These are phyloP conservation scores for Dimargaris xerosporica DNA, from an alignment of 192 early-diverging fungal genomes.

Conservation along the genomic window DNA sequence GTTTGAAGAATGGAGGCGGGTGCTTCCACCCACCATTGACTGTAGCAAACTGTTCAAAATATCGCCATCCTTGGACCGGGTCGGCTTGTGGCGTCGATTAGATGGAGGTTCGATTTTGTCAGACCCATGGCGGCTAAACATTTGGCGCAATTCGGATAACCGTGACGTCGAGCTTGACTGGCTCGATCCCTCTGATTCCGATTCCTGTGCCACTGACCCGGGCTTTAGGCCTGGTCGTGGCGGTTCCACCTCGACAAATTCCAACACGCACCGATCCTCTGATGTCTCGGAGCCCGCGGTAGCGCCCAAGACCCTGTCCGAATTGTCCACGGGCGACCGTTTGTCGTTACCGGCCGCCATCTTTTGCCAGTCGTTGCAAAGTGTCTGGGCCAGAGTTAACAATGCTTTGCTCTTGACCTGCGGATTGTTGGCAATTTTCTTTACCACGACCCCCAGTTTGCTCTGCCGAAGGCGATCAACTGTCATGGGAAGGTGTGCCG, in stretches of 20 bases:
- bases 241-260: not conserved
- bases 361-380: not conserved
- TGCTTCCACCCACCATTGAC: conserved; percentile 1
- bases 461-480: not conserved
- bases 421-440: not conserved
- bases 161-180: not conserved
- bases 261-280: not conserved
- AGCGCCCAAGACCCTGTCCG: not conserved
- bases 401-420: no score
- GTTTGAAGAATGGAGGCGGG: not conserved
- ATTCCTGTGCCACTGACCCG: not conserved
- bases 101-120: not conserved
- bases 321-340: not conserved
- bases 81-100: not conserved
- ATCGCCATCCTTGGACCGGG: not conserved
- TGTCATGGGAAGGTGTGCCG: conserved; percentile 4
- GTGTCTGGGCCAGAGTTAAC: not conserved
- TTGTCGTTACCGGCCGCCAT: not conserved
- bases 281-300: not conserved
- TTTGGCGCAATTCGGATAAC: not conserved
- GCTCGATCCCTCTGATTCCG: not conserved
- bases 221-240: not conserved
- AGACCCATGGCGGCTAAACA: not conserved
- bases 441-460: not conserved
- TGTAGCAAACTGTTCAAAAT: not conserved